Percentiles rank a stretch among this genome's conserved stretches.
Evolutionary conservation across 2,329 filamentous ascomycete genomes (phyloP).

Genomic region (Pestalotiopsis fici): DNA sequence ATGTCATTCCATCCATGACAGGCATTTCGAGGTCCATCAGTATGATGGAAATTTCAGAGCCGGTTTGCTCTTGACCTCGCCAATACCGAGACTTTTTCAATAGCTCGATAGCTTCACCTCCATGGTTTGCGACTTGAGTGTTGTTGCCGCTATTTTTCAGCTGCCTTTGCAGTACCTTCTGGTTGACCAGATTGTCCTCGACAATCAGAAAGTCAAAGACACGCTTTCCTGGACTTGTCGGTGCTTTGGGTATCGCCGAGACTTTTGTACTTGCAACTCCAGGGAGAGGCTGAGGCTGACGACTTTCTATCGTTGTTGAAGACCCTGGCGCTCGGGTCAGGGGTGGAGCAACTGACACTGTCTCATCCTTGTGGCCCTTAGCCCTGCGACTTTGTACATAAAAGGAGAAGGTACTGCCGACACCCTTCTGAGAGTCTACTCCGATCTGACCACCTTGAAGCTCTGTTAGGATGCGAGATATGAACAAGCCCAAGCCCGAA

Average conservation of each 20-base stretch:
- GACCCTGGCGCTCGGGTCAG: conserved; percentile 32
- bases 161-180: conserved; percentile 63
- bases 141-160: conserved; percentile 62
- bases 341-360: conserved; percentile 27
- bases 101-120: conserved; percentile 61
- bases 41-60: conserved; percentile 64
- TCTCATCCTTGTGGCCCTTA: conserved; percentile 37
- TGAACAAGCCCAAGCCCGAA: conserved; percentile 72
- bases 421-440: conserved; percentile 65
- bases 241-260: conserved; percentile 17
- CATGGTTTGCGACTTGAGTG: conserved; percentile 65
- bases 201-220: conserved; percentile 63
- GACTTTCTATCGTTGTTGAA: conserved; percentile 31
- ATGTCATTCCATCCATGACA: conserved; percentile 79
- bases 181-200: conserved; percentile 69
- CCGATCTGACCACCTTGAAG: conserved; percentile 79
- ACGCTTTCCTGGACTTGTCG: conserved; percentile 30
- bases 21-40: conserved; percentile 86
- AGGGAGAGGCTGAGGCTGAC: conserved; percentile 16
- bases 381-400: conserved; percentile 71
- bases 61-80: conserved; percentile 46
- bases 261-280: neutral
- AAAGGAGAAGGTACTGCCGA: conserved; percentile 76
- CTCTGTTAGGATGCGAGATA: conserved; percentile 74
- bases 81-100: conserved; percentile 59